These are phyloP conservation scores for Apiospora sp. DNA, from an alignment of 2,329 filamentous ascomycete genomes.

Conservation along the genomic window DNA sequence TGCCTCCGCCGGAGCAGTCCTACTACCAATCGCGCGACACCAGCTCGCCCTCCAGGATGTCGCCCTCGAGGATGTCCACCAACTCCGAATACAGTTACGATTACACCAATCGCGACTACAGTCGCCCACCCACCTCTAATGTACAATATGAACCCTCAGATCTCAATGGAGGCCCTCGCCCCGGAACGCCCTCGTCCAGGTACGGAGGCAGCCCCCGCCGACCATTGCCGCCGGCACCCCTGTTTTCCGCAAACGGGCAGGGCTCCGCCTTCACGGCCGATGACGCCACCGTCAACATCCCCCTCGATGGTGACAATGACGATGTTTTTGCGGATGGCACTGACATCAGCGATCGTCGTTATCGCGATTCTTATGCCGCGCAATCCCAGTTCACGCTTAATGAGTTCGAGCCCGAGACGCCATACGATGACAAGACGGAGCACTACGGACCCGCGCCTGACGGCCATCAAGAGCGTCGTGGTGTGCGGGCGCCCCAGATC, in stretches of 20 bases:
- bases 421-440: conserved; percentile 67
- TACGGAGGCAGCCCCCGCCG: conserved; percentile 89
- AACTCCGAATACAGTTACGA: conserved; percentile 72
- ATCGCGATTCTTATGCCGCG: conserved; percentile 65
- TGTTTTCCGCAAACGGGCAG: conserved; percentile 71
- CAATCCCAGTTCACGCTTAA: conserved; percentile 64
- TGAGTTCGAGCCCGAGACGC: conserved; percentile 47
- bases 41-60: conserved; percentile 64
- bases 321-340: conserved; percentile 72
- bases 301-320: conserved; percentile 67
- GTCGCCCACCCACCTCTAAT: conserved; percentile 74
- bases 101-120: conserved; percentile 72
- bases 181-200: conserved; percentile 87
- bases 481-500: conserved; percentile 87
- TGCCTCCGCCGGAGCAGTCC: conserved; percentile 69
- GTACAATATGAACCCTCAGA: conserved; percentile 86
- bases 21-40: conserved; percentile 64
- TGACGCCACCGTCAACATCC: conserved; percentile 76
- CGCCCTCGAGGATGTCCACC: conserved; percentile 56
- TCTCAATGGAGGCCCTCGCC: conserved; percentile 86
- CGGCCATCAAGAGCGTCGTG: conserved; percentile 85
- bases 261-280: conserved; percentile 65
- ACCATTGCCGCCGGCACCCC: conserved; percentile 85
- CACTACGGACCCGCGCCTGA: conserved; percentile 89
- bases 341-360: conserved; percentile 58